Evolutionary conservation across 148 eudicot species (phyloP).

Genomic region (Silene uniflora): DNA sequence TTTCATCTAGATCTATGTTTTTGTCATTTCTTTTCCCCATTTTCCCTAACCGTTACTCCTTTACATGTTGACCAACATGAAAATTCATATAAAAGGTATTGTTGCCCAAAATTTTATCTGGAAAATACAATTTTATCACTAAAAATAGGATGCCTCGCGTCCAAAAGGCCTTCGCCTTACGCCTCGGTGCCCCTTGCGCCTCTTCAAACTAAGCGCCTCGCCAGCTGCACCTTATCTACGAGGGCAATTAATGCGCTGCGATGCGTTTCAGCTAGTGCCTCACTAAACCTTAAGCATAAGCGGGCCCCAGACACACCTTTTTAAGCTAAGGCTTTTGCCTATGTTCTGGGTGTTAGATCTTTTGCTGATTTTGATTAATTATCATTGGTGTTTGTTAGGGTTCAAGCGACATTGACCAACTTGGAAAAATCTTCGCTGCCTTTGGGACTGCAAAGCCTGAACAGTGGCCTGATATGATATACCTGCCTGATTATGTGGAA

Average conservation of each 20-base stretch:
- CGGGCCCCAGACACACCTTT: neutral
- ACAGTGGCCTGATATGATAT: slow-evolving; percentile 90
- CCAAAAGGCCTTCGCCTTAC: too few relatives aligned
- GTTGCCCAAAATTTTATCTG: too few relatives aligned
- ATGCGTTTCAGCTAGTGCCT: neutral
- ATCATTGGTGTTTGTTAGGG: slow-evolving; percentile 46
- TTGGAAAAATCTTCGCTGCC: slow-evolving; percentile 92
- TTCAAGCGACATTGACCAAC: slow-evolving; percentile 93
- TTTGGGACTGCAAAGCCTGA: slow-evolving; percentile 92
- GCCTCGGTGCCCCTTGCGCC: too few relatives aligned
- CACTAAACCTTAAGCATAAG: neutral
- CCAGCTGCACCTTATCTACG: neutral
- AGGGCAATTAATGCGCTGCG: neutral
- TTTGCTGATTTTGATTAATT: slow-evolving; percentile 7
- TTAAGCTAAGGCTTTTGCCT: too few relatives aligned
- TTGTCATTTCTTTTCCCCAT: too few relatives aligned
- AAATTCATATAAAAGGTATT: too few relatives aligned
- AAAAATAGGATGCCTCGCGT: too few relatives aligned
- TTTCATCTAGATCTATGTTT: too few relatives aligned
- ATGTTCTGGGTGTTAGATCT: neutral
- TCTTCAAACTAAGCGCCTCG: too few relatives aligned
- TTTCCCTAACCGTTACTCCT: too few relatives aligned
- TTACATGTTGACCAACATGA: too few relatives aligned
- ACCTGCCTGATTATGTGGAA: slow-evolving; percentile 93
- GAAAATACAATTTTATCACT: too few relatives aligned